Conservation (phyloP, 2,329 filamentous ascomycete species). For the Penicillium glabrum region DNA sequence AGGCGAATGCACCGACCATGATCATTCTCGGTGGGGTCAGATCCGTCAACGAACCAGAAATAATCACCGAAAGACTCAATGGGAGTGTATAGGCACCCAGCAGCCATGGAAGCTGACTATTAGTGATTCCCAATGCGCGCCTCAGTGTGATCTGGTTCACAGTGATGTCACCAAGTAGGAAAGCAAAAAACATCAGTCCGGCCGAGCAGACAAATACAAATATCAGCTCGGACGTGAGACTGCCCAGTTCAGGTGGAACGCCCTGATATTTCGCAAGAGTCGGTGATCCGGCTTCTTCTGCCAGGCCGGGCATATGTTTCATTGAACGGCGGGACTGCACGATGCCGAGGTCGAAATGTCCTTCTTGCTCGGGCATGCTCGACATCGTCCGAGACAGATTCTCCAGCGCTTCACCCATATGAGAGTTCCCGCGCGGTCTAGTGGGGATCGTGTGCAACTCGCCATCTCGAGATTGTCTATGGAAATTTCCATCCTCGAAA, state of each 20-base stretch:
- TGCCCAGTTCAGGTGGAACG: slow-evolving; percentile 12
- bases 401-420: slow-evolving; percentile 18
- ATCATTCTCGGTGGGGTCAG: slow-evolving; percentile 35
- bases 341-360: slow-evolving; percentile 1
- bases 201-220: slow-evolving; percentile 17
- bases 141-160: slow-evolving; percentile 17
- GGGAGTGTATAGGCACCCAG: slow-evolving; percentile 39
- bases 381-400: slow-evolving; percentile 11
- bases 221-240: slow-evolving; percentile 14
- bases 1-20: slow-evolving; percentile 29
- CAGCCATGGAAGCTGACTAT: slow-evolving; percentile 40
- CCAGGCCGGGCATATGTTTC: slow-evolving; percentile 13
- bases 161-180: slow-evolving; percentile 15
- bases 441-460: slow-evolving; percentile 11
- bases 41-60: slow-evolving; percentile 32
- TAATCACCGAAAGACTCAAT: slow-evolving; percentile 39
- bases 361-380: not conserved
- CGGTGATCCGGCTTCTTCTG: slow-evolving; percentile 11
- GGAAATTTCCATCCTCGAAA: not conserved
- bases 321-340: slow-evolving; percentile 11
- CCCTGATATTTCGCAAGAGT: slow-evolving; percentile 8
- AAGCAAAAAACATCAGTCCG: slow-evolving; percentile 13
- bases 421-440: slow-evolving; percentile 11
- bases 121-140: slow-evolving; percentile 25
- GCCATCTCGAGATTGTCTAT: slow-evolving; percentile 11